Evolutionary conservation across 768 basidiomycete genomes (phyloP).

Genomic region (Tricholoma sp.): DNA sequence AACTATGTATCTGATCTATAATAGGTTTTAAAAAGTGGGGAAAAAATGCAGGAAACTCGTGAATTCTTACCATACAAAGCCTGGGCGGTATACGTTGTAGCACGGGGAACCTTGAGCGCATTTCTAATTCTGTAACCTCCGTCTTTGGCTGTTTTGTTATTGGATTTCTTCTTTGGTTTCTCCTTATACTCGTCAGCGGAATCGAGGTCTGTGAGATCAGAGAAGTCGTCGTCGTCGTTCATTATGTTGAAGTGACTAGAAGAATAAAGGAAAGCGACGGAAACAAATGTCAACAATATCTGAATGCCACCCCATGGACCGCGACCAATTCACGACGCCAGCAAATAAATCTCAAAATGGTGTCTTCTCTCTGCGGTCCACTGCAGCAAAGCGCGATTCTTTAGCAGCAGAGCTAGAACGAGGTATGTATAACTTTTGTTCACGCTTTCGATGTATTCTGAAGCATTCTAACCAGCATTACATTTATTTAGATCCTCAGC

Average conservation of each 20-base stretch:
- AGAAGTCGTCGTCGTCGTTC: constrained; percentile 24
- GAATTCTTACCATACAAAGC: constrained; percentile 47
- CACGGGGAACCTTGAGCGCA: constrained; percentile 49
- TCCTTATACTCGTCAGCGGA: constrained; percentile 18
- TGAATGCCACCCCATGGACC: neutral
- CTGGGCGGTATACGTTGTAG: constrained; percentile 61
- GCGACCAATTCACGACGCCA: neutral
- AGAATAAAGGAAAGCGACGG: neutral
- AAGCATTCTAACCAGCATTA: constrained; percentile 1
- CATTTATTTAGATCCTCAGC: constrained; percentile 48
- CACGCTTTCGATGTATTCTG: neutral
- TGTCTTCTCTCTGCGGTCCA: neutral
- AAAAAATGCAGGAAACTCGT: no score
- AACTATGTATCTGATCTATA: constrained; percentile 57
- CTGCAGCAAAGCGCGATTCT: constrained; percentile 3
- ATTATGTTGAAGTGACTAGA: neutral
- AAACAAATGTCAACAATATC: constrained; percentile 6
- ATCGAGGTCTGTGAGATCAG: constrained; percentile 30
- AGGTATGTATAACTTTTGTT: neutral
- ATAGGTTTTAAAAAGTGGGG: neutral
- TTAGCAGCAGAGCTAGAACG: constrained; percentile 7
- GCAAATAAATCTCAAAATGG: neutral
- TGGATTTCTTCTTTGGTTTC: constrained; percentile 17
- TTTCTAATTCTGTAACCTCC: constrained; percentile 32
- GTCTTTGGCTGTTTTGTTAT: neutral